A percentile compares a stretch with the other conserved stretches of the same genome.
These are phyloP conservation scores for Aspergillus tanneri DNA, from an alignment of 2,329 filamentous ascomycete genomes.

Conservation along the genomic window DNA sequence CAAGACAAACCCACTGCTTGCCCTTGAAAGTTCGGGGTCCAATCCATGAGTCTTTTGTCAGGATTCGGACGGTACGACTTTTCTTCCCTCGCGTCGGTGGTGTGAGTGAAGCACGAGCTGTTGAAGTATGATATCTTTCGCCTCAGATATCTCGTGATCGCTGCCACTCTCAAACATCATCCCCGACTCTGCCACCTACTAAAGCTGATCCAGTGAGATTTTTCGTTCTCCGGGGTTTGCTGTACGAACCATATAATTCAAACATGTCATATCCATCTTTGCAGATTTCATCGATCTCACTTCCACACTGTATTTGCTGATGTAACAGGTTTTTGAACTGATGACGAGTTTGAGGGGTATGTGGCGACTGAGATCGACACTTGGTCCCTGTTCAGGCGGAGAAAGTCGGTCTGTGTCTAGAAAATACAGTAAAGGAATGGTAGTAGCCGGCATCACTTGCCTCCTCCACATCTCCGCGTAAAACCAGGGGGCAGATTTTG, in stretches of 20 bases:
- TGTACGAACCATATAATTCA: slow-evolving; percentile 10
- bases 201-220: neutral
- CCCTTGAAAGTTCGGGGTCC: too few species aligned
- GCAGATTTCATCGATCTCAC: slow-evolving; percentile 12
- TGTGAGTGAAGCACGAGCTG: neutral
- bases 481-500: too few species aligned
- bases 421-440: too few species aligned
- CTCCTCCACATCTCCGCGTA: too few species aligned
- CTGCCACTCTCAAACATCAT: slow-evolving; percentile 3
- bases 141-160: slow-evolving; percentile 10
- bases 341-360: neutral
- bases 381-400: too few species aligned
- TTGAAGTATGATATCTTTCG: slow-evolving; percentile 7
- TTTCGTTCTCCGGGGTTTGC: neutral
- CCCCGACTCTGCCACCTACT: too few species aligned
- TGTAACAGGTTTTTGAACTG: slow-evolving; percentile 5
- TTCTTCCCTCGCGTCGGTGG: too few species aligned
- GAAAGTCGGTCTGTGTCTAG: too few species aligned
- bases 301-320: slow-evolving; percentile 5
- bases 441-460: too few species aligned
- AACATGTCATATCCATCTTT: slow-evolving; percentile 7
- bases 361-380: slow-evolving; percentile 10
- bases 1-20: too few species aligned
- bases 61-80: too few species aligned
- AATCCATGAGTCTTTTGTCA: too few species aligned